A percentile compares a stretch with the other conserved stretches of the same genome.
Evolutionary conservation across 164 flowering plant species (phyloP).

Genomic region (Berberis thunbergii): DNA sequence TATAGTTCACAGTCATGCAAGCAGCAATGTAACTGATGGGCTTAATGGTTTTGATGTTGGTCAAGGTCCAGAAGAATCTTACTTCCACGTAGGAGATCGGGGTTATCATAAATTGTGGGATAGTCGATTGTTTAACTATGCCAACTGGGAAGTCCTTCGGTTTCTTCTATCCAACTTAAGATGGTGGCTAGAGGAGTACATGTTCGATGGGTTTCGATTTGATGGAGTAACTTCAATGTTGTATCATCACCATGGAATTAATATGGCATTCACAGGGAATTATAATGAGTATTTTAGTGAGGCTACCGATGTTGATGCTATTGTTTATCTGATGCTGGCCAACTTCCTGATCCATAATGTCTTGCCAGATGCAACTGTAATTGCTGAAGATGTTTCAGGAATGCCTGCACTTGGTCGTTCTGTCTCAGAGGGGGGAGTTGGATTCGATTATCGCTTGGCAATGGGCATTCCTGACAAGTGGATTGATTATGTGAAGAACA

Average conservation of each 20-base stretch:
- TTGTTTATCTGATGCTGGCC: slow-evolving; percentile 88
- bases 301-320: slow-evolving; percentile 92
- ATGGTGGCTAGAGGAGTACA: slow-evolving; percentile 94
- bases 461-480: slow-evolving; percentile 97
- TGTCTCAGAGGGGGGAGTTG: slow-evolving; percentile 77
- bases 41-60: slow-evolving; percentile 97
- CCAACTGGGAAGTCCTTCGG: slow-evolving; percentile 96
- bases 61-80: slow-evolving; percentile 78
- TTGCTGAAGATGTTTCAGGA: slow-evolving; percentile 98
- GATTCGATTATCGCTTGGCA: slow-evolving; percentile 91
- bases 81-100: slow-evolving; percentile 81
- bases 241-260: slow-evolving; percentile 92
- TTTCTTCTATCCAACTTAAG: slow-evolving; percentile 89
- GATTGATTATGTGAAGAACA: slow-evolving; percentile 93
- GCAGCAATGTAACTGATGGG: slow-evolving; percentile 89
- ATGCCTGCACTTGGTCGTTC: slow-evolving; percentile 86
- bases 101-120: slow-evolving; percentile 96
- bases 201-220: slow-evolving; percentile 94
- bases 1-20: slow-evolving; percentile 93
- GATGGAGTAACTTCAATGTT: slow-evolving; percentile 98
- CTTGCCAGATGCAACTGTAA: slow-evolving; percentile 75
- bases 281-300: slow-evolving; percentile 86
- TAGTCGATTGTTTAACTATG: slow-evolving; percentile 87
- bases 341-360: slow-evolving; percentile 54
- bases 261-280: slow-evolving; percentile 69